Percentiles rank a stretch among this genome's conserved stretches.
phyloP scores from a whole-genome alignment of 192 early-diverging fungal genomes.

The Umbelopsis isabellina region DNA sequence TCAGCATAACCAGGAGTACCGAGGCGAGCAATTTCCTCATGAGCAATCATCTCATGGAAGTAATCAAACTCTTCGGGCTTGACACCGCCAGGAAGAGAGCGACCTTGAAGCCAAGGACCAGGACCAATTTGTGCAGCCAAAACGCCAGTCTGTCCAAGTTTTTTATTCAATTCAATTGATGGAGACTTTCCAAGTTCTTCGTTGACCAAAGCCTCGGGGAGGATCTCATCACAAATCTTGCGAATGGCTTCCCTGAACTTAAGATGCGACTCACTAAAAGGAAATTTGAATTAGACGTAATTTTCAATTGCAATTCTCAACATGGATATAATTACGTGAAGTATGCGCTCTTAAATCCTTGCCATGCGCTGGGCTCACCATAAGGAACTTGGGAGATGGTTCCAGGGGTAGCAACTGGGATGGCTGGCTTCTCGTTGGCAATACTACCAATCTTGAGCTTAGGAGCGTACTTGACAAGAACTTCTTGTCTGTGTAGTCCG shows the following conservation, averaged over 20 bases:
- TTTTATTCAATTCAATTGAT: slow-evolving; percentile 64
- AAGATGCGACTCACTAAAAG: slow-evolving; percentile 71
- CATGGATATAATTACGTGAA: slow-evolving; percentile 33
- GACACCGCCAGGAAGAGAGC: slow-evolving; percentile 54
- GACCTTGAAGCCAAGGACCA: slow-evolving; percentile 39
- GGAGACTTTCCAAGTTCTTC: slow-evolving; percentile 80
- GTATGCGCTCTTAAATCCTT: slow-evolving; percentile 39
- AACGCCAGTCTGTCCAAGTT: slow-evolving; percentile 70
- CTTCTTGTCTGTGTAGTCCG: slow-evolving; percentile 46
- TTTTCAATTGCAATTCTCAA: background rate
- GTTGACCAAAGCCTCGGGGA: slow-evolving; percentile 68
- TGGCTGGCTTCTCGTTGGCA: slow-evolving; percentile 44
- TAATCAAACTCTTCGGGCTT: slow-evolving; percentile 64
- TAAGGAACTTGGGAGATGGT: slow-evolving; percentile 68
- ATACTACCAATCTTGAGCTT: slow-evolving; percentile 69
- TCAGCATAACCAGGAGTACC: slow-evolving; percentile 71
- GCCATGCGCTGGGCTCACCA: slow-evolving; percentile 73
- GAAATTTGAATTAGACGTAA: slow-evolving; percentile 50
- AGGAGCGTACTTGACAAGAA: slow-evolving; percentile 71
- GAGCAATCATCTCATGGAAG: slow-evolving; percentile 72
- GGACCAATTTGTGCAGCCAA: slow-evolving; percentile 65
- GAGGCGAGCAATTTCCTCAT: slow-evolving; percentile 76
- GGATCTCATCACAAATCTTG: slow-evolving; percentile 73
- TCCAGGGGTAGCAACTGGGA: slow-evolving; percentile 57
- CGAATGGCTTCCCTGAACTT: slow-evolving; percentile 64